Percentiles rank a stretch among this genome's conserved stretches.
These are phyloP conservation scores for Geosmithia putterillii DNA, from an alignment of 2,329 filamentous ascomycete species.

Conservation along the genomic window DNA sequence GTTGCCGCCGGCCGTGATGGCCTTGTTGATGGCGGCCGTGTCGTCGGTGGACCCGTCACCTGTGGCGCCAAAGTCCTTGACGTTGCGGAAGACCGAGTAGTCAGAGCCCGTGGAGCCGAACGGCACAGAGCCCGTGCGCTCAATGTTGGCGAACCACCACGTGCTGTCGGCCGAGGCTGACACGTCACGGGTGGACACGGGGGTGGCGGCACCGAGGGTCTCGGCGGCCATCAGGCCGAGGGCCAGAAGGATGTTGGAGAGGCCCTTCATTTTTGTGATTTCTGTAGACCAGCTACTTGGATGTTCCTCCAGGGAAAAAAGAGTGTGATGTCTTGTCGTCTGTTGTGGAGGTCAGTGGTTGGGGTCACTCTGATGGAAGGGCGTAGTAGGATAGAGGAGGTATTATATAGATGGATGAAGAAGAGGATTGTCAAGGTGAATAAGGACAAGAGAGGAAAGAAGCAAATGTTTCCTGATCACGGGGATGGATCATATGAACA, in stretches of 20 bases:
- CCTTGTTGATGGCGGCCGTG: conserved; percentile 76
- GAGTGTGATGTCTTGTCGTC: not conserved
- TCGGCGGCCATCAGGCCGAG: conserved; percentile 21
- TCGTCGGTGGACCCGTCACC: conserved; percentile 66
- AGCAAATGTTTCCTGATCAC: not conserved
- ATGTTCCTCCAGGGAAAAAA: conserved; percentile 5
- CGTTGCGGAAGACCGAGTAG: conserved; percentile 69
- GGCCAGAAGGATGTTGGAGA: conserved; percentile 30
- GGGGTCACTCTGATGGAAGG: conserved; percentile 3
- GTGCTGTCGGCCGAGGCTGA: conserved; percentile 21
- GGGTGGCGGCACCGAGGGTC: not conserved
- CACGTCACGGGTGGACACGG: conserved; percentile 15
- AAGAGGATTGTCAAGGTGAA: no score
- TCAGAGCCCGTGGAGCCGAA: conserved; percentile 33
- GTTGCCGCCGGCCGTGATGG: conserved; percentile 64
- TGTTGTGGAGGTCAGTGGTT: not conserved
- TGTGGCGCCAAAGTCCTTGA: conserved; percentile 61
- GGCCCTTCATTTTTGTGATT: conserved; percentile 23
- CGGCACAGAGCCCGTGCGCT: conserved; percentile 55
- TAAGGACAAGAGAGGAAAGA: not conserved
- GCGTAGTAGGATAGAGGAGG: not conserved
- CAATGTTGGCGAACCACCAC: conserved; percentile 64
- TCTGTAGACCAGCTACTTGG: conserved; percentile 16
- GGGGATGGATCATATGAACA: not conserved
- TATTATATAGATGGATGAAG: not conserved